These are phyloP conservation scores for Tolypocladium nubicola DNA, from an alignment of 2,329 filamentous ascomycete genomes.

Conservation along the genomic window DNA sequence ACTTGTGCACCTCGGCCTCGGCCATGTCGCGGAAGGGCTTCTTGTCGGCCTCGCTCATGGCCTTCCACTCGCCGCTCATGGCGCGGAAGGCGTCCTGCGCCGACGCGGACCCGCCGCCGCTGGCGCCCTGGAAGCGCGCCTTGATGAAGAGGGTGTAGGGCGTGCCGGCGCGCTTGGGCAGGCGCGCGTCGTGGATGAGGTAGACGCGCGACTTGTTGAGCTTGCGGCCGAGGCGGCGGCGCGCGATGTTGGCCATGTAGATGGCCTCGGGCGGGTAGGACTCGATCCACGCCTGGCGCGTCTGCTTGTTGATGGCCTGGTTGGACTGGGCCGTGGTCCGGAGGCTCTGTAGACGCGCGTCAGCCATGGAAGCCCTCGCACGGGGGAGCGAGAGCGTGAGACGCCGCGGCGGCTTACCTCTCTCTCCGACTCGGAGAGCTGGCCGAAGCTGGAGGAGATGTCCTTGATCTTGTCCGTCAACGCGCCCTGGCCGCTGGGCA, in stretches of 20 bases:
- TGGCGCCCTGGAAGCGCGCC: conserved; percentile 19
- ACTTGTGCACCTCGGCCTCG: conserved; percentile 5
- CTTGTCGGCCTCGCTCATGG: conserved; percentile 29
- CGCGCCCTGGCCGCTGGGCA: conserved; percentile 4
- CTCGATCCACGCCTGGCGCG: conserved; percentile 38
- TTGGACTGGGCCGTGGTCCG: conserved; percentile 25
- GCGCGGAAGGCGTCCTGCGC: conserved; percentile 11
- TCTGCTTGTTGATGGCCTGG: conserved; percentile 25
- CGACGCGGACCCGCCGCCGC: conserved; percentile 10
- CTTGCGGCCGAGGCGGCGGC: conserved; percentile 27
- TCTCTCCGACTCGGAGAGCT: conserved; percentile 26
- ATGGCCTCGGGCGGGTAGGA: conserved; percentile 28
- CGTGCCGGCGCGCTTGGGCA: conserved; percentile 26
- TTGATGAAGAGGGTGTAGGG: conserved; percentile 27
- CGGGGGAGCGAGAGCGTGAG: neutral
- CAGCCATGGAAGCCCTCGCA: neutral
- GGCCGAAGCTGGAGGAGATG: conserved; percentile 24
- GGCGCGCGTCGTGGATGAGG: conserved; percentile 34
- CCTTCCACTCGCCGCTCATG: conserved; percentile 31
- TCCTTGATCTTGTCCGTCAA: conserved; percentile 13
- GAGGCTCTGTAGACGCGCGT: conserved; percentile 16
- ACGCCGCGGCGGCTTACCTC: conserved; percentile 25
- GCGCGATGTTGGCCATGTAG: conserved; percentile 35
- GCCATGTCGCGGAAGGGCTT: conserved; percentile 25
- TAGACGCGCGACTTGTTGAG: conserved; percentile 12